A percentile compares a stretch with the other conserved stretches of the same genome.
Evolutionary conservation across 148 eudicot genomes (phyloP).

Genomic region (Amaranthus cruentus): DNA sequence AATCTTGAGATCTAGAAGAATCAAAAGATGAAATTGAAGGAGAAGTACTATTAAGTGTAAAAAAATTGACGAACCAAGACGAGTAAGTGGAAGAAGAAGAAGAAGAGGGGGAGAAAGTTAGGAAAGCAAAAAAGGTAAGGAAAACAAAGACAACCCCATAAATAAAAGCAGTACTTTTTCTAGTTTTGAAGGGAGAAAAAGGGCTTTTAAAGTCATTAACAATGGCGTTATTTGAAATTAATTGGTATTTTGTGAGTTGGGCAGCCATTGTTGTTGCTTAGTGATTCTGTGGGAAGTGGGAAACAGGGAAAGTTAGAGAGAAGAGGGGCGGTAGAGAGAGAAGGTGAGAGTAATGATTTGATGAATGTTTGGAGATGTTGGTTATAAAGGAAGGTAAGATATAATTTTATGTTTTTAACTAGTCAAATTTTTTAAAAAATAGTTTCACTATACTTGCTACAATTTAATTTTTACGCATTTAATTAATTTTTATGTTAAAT

Average conservation of each 20-base stretch:
- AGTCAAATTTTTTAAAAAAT: too few species aligned
- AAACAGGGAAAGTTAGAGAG: too few species aligned
- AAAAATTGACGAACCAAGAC: conserved; percentile 59
- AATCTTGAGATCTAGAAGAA: conserved; percentile 40
- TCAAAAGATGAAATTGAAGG: conserved; percentile 41
- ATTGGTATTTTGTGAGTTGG: conserved; percentile 50
- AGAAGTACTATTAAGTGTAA: conserved; percentile 43
- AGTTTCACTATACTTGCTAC: too few species aligned
- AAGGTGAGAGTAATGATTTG: too few species aligned
- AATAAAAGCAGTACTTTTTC: conserved; percentile 35
- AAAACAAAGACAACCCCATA: conserved; percentile 52
- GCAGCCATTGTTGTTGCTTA: conserved; percentile 41
- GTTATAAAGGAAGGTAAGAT: too few species aligned
- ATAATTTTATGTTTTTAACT: too few species aligned
- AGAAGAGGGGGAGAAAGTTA: conserved; percentile 59
- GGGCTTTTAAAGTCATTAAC: conserved; percentile 45
- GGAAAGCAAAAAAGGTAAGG: conserved; percentile 50
- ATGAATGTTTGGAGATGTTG: too few species aligned
- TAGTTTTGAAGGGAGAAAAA: conserved; percentile 40
- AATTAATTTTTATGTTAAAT: too few species aligned
- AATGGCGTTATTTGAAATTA: conserved; percentile 39
- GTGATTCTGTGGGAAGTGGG: neutral
- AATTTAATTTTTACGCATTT: too few species aligned
- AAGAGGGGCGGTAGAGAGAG: too few species aligned
- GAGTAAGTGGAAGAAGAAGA: conserved; percentile 50